Conservation (phyloP, 2,329 filamentous ascomycete species). For the Monosporascus sp. region DNA sequence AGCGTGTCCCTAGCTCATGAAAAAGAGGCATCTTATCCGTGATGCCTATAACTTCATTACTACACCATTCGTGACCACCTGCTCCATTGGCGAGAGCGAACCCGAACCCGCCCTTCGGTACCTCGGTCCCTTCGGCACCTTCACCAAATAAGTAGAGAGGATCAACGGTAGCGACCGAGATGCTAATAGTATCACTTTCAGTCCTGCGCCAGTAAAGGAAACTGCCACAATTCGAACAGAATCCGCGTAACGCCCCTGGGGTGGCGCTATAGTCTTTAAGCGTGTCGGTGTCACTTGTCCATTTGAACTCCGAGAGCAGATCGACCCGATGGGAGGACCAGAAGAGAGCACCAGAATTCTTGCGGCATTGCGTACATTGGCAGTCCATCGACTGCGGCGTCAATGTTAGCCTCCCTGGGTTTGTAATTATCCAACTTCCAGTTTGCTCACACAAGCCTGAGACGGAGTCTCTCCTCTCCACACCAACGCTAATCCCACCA, state of each 20-base stretch:
- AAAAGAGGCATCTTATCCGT: constrained; percentile 33
- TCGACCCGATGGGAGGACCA: constrained; percentile 33
- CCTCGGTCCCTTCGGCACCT: constrained; percentile 15
- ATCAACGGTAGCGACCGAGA: constrained; percentile 42
- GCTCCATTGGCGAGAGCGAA: constrained; percentile 32
- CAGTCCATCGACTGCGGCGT: constrained; percentile 38
- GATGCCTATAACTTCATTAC: constrained; percentile 42
- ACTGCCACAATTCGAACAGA: constrained; percentile 45
- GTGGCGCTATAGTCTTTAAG: constrained; percentile 37
- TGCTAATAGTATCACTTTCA: constrained; percentile 19
- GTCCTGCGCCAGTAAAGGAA: constrained; percentile 41
- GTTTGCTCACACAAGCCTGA: no score
- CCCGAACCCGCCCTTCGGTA: constrained; percentile 25
- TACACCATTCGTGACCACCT: constrained; percentile 35
- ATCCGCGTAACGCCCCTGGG: constrained; percentile 35
- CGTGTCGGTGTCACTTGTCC: constrained; percentile 25
- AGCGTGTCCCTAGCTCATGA: no score
- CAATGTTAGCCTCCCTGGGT: no score
- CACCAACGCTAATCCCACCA: no score
- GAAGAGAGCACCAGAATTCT: constrained; percentile 43
- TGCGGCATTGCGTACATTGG: constrained; percentile 52
- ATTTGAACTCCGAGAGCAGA: constrained; percentile 30
- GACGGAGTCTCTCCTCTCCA: no score
- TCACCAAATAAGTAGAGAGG: constrained; percentile 33
- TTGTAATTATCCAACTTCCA: no score